phyloP scores from a whole-genome alignment of 257 asterid genomes.

The Fraxinus americana region DNA sequence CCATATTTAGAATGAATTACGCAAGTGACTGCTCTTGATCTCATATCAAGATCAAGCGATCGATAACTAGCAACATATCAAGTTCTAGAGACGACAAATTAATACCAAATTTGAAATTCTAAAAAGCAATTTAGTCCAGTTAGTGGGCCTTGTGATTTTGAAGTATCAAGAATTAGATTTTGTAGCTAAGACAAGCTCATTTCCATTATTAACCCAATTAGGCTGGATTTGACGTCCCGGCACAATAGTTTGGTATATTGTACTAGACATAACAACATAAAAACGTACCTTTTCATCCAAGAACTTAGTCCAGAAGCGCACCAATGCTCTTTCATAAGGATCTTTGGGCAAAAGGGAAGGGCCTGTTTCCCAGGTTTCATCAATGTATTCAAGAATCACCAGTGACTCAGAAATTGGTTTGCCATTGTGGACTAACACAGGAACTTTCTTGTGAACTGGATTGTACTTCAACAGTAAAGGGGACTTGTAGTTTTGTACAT shows the following conservation, averaged over 20 bases:
- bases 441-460: slow-evolving; percentile 48
- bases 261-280: neutral
- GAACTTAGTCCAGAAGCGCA: slow-evolving; percentile 59
- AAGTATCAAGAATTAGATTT: too few relatives aligned
- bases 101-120: too few relatives aligned
- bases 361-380: slow-evolving; percentile 41
- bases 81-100: too few relatives aligned
- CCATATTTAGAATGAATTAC: too few relatives aligned
- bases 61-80: too few relatives aligned
- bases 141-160: too few relatives aligned
- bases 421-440: slow-evolving; percentile 49
- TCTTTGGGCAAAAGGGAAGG: slow-evolving; percentile 44
- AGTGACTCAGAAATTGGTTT: slow-evolving; percentile 47
- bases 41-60: too few relatives aligned
- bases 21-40: too few relatives aligned
- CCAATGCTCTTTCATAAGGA: slow-evolving; percentile 41
- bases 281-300: slow-evolving; percentile 48
- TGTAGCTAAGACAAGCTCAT: neutral
- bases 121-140: too few relatives aligned
- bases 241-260: neutral
- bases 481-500: slow-evolving; percentile 38
- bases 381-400: slow-evolving; percentile 54
- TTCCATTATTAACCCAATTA: neutral
- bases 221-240: neutral
- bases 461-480: slow-evolving; percentile 42